Evolutionary conservation across 2,329 filamentous ascomycete genomes (phyloP).

Genomic region (Sclerotinia borealis): DNA sequence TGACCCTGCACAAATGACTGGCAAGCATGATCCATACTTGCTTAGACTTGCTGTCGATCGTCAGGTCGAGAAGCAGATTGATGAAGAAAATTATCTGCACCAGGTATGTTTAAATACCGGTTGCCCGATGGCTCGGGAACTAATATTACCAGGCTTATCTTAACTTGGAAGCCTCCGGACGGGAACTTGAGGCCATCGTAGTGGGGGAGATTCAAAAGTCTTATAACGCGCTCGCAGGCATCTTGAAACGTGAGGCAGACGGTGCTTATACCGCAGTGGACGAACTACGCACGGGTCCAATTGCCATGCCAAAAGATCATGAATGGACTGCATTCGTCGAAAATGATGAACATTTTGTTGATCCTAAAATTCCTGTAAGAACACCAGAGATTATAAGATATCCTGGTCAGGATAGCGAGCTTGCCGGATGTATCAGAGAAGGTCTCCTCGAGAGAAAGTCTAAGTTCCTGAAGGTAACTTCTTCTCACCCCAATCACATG

Average conservation of each 20-base stretch:
- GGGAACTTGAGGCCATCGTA: slow-evolving; percentile 92
- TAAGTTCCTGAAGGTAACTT: slow-evolving; percentile 66
- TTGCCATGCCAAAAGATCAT: slow-evolving; percentile 88
- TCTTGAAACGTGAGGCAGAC: slow-evolving; percentile 86
- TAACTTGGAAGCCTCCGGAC: slow-evolving; percentile 88
- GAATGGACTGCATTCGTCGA: slow-evolving; percentile 82
- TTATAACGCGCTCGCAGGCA: slow-evolving; percentile 87
- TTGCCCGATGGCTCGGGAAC: slow-evolving; percentile 15
- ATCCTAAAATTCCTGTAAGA: slow-evolving; percentile 73
- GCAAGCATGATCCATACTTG: slow-evolving; percentile 89
- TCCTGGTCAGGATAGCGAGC: slow-evolving; percentile 80
- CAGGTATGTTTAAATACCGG: slow-evolving; percentile 50
- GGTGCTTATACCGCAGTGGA: slow-evolving; percentile 72
- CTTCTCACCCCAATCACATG: neutral
- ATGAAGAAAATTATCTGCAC: slow-evolving; percentile 96
- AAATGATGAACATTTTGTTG: slow-evolving; percentile 77
- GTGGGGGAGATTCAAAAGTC: slow-evolving; percentile 97
- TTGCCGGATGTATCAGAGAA: slow-evolving; percentile 73
- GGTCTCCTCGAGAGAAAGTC: slow-evolving; percentile 95
- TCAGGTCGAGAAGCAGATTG: slow-evolving; percentile 85
- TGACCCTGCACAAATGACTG: slow-evolving; percentile 67
- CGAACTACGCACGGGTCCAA: slow-evolving; percentile 73
- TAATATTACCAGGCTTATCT: slow-evolving; percentile 65
- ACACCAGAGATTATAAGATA: slow-evolving; percentile 80
- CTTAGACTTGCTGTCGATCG: slow-evolving; percentile 79